Conservation (phyloP, 805 yeast genomes). For the Monosporozyma unispora region DNA sequence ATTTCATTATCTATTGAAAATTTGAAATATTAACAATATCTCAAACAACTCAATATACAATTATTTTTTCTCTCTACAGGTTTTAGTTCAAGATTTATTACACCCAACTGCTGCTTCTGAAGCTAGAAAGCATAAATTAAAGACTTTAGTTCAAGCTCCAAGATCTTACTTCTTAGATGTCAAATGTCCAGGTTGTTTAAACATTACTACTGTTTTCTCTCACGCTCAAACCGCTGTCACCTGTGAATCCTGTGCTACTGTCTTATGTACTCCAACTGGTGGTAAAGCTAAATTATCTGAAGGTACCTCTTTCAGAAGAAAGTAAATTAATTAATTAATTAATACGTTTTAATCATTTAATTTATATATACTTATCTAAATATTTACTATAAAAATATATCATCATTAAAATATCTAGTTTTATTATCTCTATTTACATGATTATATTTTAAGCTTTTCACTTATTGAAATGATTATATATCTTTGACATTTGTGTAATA, state of each 20-base stretch:
- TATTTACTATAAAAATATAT: not conserved
- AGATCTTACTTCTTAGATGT: constrained; percentile 99
- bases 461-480: not conserved
- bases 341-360: not conserved
- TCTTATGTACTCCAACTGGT: constrained; percentile 98
- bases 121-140: constrained; percentile 94
- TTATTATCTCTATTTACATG: not conserved
- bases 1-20: too few species aligned
- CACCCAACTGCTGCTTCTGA: constrained; percentile 97
- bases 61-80: too few species aligned
- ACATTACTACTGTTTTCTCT: constrained; percentile 98
- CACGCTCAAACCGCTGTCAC: constrained; percentile 99
- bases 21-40: not conserved
- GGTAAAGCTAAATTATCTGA: constrained; percentile 99
- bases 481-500: not conserved
- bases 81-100: constrained; percentile 97
- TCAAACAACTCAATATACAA: not conserved
- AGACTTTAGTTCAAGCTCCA: constrained; percentile 95
- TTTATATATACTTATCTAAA: not conserved
- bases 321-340: constrained; percentile 42
- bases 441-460: not conserved
- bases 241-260: constrained; percentile 97
- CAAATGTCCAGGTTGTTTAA: constrained; percentile 98
- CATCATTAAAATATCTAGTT: not conserved
- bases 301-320: constrained; percentile 99